Evolutionary conservation across 1,284 basidiomycete genomes (phyloP).

Genomic region (Leccinum holopus): DNA sequence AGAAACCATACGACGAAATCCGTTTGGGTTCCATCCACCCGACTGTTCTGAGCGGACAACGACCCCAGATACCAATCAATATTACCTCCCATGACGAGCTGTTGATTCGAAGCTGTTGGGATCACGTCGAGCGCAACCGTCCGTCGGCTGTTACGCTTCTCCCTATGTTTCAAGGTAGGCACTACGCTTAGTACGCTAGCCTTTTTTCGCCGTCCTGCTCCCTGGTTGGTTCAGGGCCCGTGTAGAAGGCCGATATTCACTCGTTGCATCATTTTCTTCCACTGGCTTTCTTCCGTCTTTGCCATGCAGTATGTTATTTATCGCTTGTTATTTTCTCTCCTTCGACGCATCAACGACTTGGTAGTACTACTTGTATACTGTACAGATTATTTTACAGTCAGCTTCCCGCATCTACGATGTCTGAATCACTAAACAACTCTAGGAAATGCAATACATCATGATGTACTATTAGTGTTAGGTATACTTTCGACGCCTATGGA

Average conservation of each 20-base stretch:
- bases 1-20: slow-evolving; percentile 23
- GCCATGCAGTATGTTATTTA: background rate
- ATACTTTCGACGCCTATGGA: too few species aligned
- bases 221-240: background rate
- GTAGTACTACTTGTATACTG: background rate
- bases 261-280: background rate
- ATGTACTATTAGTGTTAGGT: background rate
- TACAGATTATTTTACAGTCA: background rate
- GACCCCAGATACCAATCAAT: slow-evolving; percentile 16
- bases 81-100: slow-evolving; percentile 12
- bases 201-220: background rate
- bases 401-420: background rate
- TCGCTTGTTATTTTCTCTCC: background rate
- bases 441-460: background rate
- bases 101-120: slow-evolving; percentile 25
- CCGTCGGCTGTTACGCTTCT: background rate
- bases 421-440: background rate
- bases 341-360: background rate
- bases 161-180: background rate
- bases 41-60: slow-evolving; percentile 12
- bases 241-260: background rate
- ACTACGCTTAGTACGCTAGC: background rate
- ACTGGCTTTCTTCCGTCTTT: background rate
- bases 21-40: background rate
- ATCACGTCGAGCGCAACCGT: slow-evolving; percentile 12